These are phyloP conservation scores for Tetraselmis chui DNA, from an alignment of 139 green algal species.

Conservation along the genomic window DNA sequence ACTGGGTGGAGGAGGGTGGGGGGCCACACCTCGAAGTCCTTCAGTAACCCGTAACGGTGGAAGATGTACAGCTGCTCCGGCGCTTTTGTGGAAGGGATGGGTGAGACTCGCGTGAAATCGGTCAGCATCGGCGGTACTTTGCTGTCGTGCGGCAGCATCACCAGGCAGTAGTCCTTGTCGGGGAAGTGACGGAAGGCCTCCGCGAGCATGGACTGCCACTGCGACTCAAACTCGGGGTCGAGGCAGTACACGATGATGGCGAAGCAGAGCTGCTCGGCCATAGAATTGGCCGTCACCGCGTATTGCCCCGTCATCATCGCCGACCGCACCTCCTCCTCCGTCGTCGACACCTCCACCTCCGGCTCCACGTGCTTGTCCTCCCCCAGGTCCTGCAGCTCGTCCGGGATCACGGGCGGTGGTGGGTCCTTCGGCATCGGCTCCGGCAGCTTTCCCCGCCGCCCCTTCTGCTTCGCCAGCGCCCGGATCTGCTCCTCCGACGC, in stretches of 20 bases:
- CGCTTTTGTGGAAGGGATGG: not conserved
- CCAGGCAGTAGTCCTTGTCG: slow-evolving; percentile 37
- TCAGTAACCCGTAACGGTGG: slow-evolving; percentile 23
- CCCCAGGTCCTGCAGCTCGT: not conserved
- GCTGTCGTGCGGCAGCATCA: slow-evolving; percentile 45
- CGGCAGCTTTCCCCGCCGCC: not conserved
- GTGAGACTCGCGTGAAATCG: slow-evolving; percentile 12
- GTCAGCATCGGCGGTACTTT: slow-evolving; percentile 11
- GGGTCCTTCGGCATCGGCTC: not conserved
- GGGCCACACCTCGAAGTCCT: slow-evolving; percentile 14
- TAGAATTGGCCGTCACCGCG: slow-evolving; percentile 28
- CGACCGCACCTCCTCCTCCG: slow-evolving; percentile 26
- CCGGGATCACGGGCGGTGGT: not conserved
- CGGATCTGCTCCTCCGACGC: not conserved
- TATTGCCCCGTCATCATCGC: slow-evolving; percentile 51
- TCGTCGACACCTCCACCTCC: not conserved
- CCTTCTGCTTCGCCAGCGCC: not conserved
- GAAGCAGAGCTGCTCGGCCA: slow-evolving; percentile 32
- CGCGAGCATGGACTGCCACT: slow-evolving; percentile 30
- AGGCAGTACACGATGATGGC: slow-evolving; percentile 65
- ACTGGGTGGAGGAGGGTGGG: no score
- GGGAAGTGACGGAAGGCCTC: slow-evolving; percentile 17
- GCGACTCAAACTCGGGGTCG: slow-evolving; percentile 30
- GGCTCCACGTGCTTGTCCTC: not conserved
- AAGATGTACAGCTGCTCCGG: slow-evolving; percentile 40